Evolutionary conservation across 1,139 yeast species (phyloP).

Genomic region (Yamadazyma taylorii): DNA sequence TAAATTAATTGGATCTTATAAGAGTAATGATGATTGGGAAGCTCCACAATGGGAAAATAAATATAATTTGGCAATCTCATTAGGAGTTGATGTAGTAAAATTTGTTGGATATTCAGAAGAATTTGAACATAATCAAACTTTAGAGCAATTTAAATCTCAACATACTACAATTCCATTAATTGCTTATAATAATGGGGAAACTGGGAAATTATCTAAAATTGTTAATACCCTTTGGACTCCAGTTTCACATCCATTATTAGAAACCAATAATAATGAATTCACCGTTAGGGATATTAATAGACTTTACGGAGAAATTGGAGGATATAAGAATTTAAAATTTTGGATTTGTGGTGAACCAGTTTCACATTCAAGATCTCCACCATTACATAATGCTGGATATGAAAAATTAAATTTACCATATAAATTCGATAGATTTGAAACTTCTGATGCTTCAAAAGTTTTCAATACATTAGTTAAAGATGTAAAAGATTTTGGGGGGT

Average conservation of each 20-base stretch:
- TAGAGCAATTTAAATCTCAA: conserved; percentile 64
- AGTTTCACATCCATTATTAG: conserved; percentile 67
- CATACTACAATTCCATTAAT: conserved; percentile 65
- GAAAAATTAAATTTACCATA: conserved; percentile 76
- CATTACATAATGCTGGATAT: conserved; percentile 78
- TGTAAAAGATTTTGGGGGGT: conserved; percentile 69
- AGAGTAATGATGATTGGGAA: conserved; percentile 64
- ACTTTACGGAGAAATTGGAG: conserved; percentile 63
- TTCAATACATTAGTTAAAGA: conserved; percentile 49
- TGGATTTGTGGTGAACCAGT: conserved; percentile 85
- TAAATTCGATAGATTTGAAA: conserved; percentile 65
- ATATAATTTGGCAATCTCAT: conserved; percentile 62
- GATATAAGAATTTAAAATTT: conserved; percentile 54
- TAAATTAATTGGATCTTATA: conserved; percentile 72
- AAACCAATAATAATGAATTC: conserved; percentile 58
- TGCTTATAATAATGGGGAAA: conserved; percentile 78
- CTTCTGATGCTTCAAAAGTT: conserved; percentile 55
- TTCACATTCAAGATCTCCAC: conserved; percentile 84
- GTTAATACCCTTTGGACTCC: conserved; percentile 79
- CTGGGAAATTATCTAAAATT: conserved; percentile 79
- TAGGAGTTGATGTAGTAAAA: conserved; percentile 75
- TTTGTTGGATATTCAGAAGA: conserved; percentile 75
- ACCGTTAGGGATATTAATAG: conserved; percentile 61
- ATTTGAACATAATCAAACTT: conserved; percentile 64
- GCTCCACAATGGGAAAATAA: conserved; percentile 71